Base-by-base conservation (phyloP, 441 rosid species). In the Arabidopsis hybrid region DNA sequence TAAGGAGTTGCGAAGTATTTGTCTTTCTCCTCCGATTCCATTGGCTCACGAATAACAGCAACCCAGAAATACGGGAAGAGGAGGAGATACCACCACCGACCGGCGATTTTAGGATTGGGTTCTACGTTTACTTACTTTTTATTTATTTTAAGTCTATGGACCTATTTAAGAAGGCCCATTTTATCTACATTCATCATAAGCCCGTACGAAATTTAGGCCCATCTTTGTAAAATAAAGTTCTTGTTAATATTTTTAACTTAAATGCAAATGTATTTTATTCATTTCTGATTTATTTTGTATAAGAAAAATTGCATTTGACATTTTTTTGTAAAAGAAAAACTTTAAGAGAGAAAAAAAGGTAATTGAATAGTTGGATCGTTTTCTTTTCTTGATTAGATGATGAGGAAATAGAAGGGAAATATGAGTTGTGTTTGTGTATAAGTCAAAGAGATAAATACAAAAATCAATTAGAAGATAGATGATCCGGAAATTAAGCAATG, bases 401-500 rank as follows among this genome's bases (percentile, higher is more conserved):
- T 52, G 62, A 62, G 40, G 45, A 6, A 4, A 51, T 31, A 21
- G 42, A 51, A 62, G 36, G 34, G 35, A 52, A 53, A 55, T 6
- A 64, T 46, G 59, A 73, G 21, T 56, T 45, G 77, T 65, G 77
- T 47, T 47, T 65, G 65, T 46, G 32, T n/a, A 38, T 35, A 65
- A 11, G 42, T 65, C 60, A 59, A 43, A 58, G 12, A 66, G 53
- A 73, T 65, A 57, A 64, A 65, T 56, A 73, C 71, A 65, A 73
- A 53, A 31, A 5, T 42, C 53, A 56, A 65, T 73, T 2, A 65
- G 36, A 5, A 73, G 60, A 26, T 47, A 12, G 57, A 73, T 66
- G 43, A 49, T 49, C 78, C 72, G 60, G 35, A 59, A 58, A 66
- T 66, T 32, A 66, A 59, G 72, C 67, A 40, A 66, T 60, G 62